Conservation (phyloP, 1,284 basidiomycete species). For the Trametes hirsuta region DNA sequence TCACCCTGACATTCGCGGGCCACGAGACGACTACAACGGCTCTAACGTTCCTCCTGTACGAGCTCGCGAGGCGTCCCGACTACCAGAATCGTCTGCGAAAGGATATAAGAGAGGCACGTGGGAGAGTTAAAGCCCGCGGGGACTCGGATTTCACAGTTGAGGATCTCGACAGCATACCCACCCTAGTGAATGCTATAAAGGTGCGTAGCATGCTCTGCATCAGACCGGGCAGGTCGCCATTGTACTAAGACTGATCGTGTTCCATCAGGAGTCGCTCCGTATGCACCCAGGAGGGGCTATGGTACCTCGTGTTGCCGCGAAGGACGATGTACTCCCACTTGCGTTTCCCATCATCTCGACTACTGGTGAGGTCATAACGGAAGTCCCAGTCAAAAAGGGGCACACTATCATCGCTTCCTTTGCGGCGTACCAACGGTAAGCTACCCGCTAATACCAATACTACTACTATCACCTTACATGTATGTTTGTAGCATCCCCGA, state of each 20-base stretch:
- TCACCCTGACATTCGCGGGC: constrained; percentile 37
- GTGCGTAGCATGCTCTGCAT: background rate
- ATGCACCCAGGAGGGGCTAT: constrained; percentile 39
- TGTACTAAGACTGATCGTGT: no score
- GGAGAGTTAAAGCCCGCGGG: constrained; percentile 25
- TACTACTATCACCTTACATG: background rate
- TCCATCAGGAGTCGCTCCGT: constrained; percentile 42
- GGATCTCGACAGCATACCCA: constrained; percentile 37
- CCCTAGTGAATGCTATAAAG: constrained; percentile 20
- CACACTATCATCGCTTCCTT: constrained; percentile 38
- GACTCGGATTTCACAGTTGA: constrained; percentile 31
- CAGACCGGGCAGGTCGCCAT: no score
- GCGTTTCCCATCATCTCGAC: constrained; percentile 37
- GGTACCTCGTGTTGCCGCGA: constrained; percentile 34
- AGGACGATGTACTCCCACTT: constrained; percentile 45
- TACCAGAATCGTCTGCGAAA: constrained; percentile 31
- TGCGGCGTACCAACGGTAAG: constrained; percentile 39
- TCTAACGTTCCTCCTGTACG: constrained; percentile 34
- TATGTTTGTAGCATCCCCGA: constrained; percentile 28
- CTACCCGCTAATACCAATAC: background rate
- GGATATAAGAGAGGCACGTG: constrained; percentile 33
- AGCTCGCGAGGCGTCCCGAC: constrained; percentile 33
- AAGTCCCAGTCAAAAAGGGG: constrained; percentile 42
- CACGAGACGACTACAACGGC: constrained; percentile 31
- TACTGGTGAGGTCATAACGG: constrained; percentile 35